Evolutionary conservation across 2,329 filamentous ascomycete genomes (phyloP).

Genomic region (Penicillium italicum): DNA sequence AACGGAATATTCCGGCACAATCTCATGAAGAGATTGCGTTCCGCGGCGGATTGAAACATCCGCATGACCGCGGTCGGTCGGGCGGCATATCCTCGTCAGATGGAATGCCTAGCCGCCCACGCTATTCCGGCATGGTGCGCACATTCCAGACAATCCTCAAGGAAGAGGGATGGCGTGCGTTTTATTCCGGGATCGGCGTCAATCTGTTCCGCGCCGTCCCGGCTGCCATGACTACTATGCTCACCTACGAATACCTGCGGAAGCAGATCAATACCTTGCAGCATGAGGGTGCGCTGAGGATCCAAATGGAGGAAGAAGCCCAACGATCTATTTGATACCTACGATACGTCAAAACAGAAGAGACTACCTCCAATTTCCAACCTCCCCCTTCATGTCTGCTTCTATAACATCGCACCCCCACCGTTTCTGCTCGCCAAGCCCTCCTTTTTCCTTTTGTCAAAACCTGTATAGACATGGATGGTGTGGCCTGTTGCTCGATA

Average conservation of each 20-base stretch:
- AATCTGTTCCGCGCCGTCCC: conserved; percentile 96
- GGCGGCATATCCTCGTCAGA: conserved; percentile 50
- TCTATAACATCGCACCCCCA: not conserved
- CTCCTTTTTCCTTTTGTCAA: conserved; percentile 1
- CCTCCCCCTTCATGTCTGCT: not conserved
- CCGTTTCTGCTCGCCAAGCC: not conserved
- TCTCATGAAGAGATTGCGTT: conserved; percentile 53
- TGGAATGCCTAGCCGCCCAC: conserved; percentile 52
- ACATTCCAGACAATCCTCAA: conserved; percentile 80
- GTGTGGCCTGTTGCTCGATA: conserved; percentile 4
- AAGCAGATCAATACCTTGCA: conserved; percentile 53
- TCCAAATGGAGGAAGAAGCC: conserved; percentile 20
- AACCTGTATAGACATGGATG: conserved; percentile 20
- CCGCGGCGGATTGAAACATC: conserved; percentile 37
- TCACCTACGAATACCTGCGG: conserved; percentile 83
- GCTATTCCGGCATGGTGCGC: conserved; percentile 73
- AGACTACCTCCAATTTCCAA: not conserved
- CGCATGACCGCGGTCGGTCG: conserved; percentile 46
- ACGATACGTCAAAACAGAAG: conserved; percentile 4
- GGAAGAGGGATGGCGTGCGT: conserved; percentile 94
- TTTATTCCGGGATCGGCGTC: conserved; percentile 95
- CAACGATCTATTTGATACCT: conserved; percentile 21
- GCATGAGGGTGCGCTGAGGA: conserved; percentile 46
- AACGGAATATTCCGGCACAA: conserved; percentile 55
- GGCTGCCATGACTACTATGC: conserved; percentile 93